phyloP scores from a whole-genome alignment of 768 basidiomycete species.

The Auriscalpium orientale region DNA sequence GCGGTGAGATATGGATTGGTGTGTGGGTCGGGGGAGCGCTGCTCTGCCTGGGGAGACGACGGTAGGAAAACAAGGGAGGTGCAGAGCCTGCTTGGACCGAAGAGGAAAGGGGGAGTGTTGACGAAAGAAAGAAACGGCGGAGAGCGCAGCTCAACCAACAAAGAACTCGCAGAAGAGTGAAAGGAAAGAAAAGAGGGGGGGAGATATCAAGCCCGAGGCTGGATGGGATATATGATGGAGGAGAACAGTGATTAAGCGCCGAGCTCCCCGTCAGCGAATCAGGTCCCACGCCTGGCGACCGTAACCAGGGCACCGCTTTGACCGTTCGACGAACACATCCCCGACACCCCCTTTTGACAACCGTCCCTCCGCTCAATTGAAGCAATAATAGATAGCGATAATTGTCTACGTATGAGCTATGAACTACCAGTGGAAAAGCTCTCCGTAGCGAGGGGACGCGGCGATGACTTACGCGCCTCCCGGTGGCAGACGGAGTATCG shows the following conservation, averaged over 20 bases:
- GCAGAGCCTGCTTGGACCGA: slow-evolving; percentile 12
- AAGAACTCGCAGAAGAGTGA: background rate
- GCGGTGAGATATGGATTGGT: background rate
- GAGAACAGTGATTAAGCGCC: slow-evolving; percentile 4
- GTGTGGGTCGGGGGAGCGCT: background rate
- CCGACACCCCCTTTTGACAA: background rate
- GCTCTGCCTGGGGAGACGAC: background rate
- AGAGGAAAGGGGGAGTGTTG: slow-evolving; percentile 3
- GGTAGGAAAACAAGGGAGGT: slow-evolving; percentile 3
- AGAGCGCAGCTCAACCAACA: slow-evolving; percentile 14
- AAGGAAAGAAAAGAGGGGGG: background rate
- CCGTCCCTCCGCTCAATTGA: background rate
- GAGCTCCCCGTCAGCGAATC: background rate
- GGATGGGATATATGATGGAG: background rate
- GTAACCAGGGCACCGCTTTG: background rate
- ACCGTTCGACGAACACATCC: too few relatives aligned
- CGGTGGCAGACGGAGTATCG: background rate
- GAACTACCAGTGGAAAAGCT: background rate
- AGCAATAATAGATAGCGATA: background rate
- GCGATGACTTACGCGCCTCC: background rate
- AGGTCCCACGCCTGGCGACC: slow-evolving; percentile 18
- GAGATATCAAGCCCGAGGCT: background rate
- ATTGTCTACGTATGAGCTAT: background rate
- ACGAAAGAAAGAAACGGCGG: background rate
- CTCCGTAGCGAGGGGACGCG: background rate